Conservation (phyloP, 805 yeast genomes). For the Kazachstania psychrophila region DNA sequence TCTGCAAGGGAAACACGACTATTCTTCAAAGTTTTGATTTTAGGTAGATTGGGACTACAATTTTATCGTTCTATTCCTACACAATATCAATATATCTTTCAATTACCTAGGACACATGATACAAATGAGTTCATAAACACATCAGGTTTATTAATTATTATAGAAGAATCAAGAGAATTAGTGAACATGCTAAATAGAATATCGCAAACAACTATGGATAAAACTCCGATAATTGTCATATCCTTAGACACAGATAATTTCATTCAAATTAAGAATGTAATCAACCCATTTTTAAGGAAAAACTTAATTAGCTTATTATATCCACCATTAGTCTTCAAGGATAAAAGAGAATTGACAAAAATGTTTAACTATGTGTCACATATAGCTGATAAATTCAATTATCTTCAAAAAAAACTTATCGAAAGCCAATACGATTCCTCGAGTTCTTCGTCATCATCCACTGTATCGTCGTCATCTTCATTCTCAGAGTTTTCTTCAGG, state of each 20-base stretch:
- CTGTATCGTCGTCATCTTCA: neutral
- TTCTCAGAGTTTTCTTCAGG: neutral
- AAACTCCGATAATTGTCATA: conserved; percentile 20
- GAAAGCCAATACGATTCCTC: neutral
- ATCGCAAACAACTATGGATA: conserved; percentile 9
- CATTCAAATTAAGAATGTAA: conserved; percentile 19
- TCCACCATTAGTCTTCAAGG: conserved; percentile 19
- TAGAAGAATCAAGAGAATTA: conserved; percentile 21
- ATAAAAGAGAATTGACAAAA: conserved; percentile 16
- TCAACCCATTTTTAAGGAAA: conserved; percentile 16
- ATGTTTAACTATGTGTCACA: conserved; percentile 15
- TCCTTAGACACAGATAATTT: conserved; percentile 21
- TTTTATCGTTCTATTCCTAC: conserved; percentile 21
- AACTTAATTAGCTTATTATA: conserved; percentile 17
- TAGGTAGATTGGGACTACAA: conserved; percentile 22
- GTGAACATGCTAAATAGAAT: conserved; percentile 17
- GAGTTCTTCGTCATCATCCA: neutral
- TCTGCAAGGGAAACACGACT: neutral
- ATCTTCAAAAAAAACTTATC: too few species aligned
- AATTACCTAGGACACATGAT: conserved; percentile 16
- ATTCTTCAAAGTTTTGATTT: conserved; percentile 15
- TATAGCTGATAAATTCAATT: too few species aligned
- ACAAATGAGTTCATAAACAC: conserved; percentile 11
- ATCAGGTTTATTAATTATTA: conserved; percentile 17
- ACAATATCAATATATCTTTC: conserved; percentile 17